These are phyloP conservation scores for Asparagopsis taxiformis DNA, from an alignment of 31 red algal genomes.

Conservation along the genomic window DNA sequence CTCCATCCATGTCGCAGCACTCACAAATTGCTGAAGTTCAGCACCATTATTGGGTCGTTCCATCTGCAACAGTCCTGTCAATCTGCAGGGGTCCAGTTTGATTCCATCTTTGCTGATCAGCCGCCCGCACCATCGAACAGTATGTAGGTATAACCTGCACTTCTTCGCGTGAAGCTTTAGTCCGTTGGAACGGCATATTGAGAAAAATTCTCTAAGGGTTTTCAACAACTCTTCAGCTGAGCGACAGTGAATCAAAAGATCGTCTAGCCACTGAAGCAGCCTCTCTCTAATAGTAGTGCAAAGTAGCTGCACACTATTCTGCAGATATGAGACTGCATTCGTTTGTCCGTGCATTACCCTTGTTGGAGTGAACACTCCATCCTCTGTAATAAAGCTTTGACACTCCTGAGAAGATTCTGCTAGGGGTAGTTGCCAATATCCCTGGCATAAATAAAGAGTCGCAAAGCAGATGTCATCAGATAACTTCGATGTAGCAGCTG, in stretches of 20 bases:
- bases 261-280: slow-evolving; percentile 12
- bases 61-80: neutral
- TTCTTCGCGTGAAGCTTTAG: slow-evolving; percentile 17
- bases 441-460: neutral
- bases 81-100: neutral
- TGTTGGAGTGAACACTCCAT: slow-evolving; percentile 8
- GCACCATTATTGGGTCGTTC: neutral
- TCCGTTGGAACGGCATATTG: neutral
- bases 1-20: slow-evolving; percentile 18
- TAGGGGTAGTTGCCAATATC: neutral
- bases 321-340: neutral
- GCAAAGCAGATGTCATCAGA: neutral
- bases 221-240: neutral
- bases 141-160: neutral
- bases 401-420: slow-evolving; percentile 11
- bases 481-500: neutral
- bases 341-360: slow-evolving; percentile 13
- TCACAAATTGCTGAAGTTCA: slow-evolving; percentile 17
- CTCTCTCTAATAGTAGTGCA: neutral
- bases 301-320: neutral
- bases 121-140: neutral
- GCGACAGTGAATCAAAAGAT: neutral
- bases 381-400: slow-evolving; percentile 9
- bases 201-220: slow-evolving; percentile 1
- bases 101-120: neutral